phyloP scores from a whole-genome alignment of 805 yeast species.

The Candida manassasensis region DNA sequence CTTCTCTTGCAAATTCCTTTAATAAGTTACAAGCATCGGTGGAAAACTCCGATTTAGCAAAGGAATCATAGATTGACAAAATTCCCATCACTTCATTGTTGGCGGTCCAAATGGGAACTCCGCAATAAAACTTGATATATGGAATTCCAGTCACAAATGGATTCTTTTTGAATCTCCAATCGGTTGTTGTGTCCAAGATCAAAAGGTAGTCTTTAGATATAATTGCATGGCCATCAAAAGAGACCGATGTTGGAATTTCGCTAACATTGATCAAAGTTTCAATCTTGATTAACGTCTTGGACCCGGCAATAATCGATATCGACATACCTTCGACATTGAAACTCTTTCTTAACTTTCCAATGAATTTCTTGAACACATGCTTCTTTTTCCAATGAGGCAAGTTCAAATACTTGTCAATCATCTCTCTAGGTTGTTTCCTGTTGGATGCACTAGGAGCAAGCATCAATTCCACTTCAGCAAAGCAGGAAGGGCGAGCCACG shows the following conservation, averaged over 20 bases:
- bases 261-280: slow-evolving; percentile 44
- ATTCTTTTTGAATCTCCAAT: slow-evolving; percentile 63
- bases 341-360: slow-evolving; percentile 33
- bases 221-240: slow-evolving; percentile 67
- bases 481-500: slow-evolving; percentile 53
- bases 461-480: slow-evolving; percentile 41
- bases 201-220: slow-evolving; percentile 53
- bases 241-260: slow-evolving; percentile 50
- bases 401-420: slow-evolving; percentile 36
- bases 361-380: slow-evolving; percentile 31
- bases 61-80: slow-evolving; percentile 53
- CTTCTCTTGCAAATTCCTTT: slow-evolving; percentile 34
- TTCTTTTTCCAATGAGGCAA: slow-evolving; percentile 47
- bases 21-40: slow-evolving; percentile 31
- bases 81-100: slow-evolving; percentile 50
- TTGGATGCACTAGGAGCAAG: slow-evolving; percentile 56
- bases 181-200: slow-evolving; percentile 55
- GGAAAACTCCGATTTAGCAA: slow-evolving; percentile 33
- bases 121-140: slow-evolving; percentile 55
- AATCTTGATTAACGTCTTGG: slow-evolving; percentile 45
- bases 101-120: slow-evolving; percentile 46
- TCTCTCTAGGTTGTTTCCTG: slow-evolving; percentile 43
- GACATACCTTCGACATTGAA: slow-evolving; percentile 50
- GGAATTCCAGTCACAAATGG: slow-evolving; percentile 66
- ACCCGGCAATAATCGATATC: slow-evolving; percentile 52